A percentile compares a stretch with the other conserved stretches of the same genome.
phyloP scores from a whole-genome alignment of 1,284 basidiomycete species.

The Calocybe gambosa region DNA sequence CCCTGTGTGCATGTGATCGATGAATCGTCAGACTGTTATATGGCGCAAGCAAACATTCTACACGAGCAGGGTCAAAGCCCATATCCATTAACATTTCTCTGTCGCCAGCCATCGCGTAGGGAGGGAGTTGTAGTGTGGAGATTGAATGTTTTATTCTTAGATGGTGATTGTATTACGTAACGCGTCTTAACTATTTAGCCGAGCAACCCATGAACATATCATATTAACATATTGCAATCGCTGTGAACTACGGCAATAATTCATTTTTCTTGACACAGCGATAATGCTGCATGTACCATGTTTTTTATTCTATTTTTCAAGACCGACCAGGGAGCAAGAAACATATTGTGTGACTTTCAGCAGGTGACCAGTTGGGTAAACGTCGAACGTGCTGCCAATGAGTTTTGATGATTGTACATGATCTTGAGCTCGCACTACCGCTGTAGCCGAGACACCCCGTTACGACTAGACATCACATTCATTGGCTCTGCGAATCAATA shows the following conservation, averaged over 20 bases:
- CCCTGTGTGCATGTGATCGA: conserved; percentile 43
- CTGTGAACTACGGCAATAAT: too few relatives aligned
- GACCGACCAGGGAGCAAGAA: not conserved
- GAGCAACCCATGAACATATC: too few relatives aligned
- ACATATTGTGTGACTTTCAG: not conserved
- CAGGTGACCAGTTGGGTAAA: conserved; percentile 15
- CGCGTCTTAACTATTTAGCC: too few relatives aligned
- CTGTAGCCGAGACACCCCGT: conserved; percentile 5
- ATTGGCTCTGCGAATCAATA: conserved; percentile 3
- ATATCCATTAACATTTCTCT: conserved; percentile 78
- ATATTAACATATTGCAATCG: too few relatives aligned
- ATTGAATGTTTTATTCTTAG: not conserved
- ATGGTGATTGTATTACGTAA: too few relatives aligned
- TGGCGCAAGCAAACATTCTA: conserved; percentile 61
- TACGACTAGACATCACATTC: conserved; percentile 1
- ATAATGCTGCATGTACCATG: too few relatives aligned
- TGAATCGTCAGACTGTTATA: not conserved
- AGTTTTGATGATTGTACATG: conserved; percentile 9
- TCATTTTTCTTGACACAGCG: too few relatives aligned
- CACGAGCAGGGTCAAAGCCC: conserved; percentile 79
- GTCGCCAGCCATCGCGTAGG: conserved; percentile 51
- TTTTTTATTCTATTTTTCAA: too few relatives aligned
- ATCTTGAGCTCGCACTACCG: conserved; percentile 14
- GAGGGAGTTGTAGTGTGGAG: not conserved
- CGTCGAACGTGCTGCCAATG: conserved; percentile 8